A percentile compares a stretch with the other conserved stretches of the same genome.
These are phyloP conservation scores for Heritiera fomes DNA, from an alignment of 345 rosid species.

Conservation along the genomic window DNA sequence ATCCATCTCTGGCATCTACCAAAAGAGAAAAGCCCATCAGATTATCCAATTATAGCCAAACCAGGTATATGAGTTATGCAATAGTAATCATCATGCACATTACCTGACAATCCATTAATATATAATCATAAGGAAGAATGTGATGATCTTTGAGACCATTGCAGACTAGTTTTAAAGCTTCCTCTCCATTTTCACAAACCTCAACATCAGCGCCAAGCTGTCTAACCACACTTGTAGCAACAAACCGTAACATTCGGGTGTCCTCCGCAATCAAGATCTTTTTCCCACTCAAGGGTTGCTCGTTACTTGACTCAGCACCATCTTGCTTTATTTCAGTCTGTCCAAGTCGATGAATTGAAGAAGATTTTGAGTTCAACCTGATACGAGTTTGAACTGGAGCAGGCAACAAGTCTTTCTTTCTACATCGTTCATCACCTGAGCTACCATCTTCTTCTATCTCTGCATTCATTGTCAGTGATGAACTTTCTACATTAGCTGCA, in stretches of 20 bases:
- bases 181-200: constrained; percentile 51
- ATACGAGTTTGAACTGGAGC: neutral
- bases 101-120: constrained; percentile 93
- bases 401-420: constrained; percentile 6
- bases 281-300: constrained; percentile 53
- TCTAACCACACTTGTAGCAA: constrained; percentile 31
- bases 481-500: constrained; percentile 25
- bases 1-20: constrained; percentile 73
- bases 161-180: constrained; percentile 49
- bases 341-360: neutral
- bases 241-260: neutral
- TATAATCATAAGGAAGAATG: constrained; percentile 54
- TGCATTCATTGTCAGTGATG: constrained; percentile 21
- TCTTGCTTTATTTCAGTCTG: constrained; percentile 29
- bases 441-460: constrained; percentile 37
- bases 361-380: neutral
- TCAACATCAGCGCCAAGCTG: constrained; percentile 58
- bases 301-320: neutral
- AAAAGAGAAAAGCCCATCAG: neutral
- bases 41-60: neutral
- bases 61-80: neutral
- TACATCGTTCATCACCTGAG: constrained; percentile 17
- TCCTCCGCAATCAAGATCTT: constrained; percentile 70
- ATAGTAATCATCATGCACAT: neutral
- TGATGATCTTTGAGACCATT: constrained; percentile 26